Evolutionary conservation across 257 asterid species (phyloP).

Genomic region (Linderniella brevidens): DNA sequence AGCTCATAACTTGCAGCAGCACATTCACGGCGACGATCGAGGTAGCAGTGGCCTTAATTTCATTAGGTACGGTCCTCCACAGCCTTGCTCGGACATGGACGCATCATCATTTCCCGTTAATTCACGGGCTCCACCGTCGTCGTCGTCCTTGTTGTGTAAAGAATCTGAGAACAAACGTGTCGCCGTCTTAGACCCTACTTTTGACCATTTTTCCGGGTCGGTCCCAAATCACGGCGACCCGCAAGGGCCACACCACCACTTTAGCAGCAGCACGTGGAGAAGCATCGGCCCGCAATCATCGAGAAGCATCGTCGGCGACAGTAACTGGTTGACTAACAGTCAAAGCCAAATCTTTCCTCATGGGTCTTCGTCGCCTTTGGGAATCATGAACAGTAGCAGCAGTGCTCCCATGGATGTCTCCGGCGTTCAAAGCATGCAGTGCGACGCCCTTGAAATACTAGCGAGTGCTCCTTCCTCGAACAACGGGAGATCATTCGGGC

Average conservation of each 20-base stretch:
- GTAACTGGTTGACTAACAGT: constrained; percentile 12
- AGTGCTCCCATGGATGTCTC: no score
- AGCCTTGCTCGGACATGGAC: no score
- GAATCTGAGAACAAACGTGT: background rate
- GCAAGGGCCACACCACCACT: constrained; percentile 13
- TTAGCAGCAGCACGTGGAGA: constrained; percentile 22
- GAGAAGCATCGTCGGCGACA: background rate
- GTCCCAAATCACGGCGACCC: constrained; percentile 5
- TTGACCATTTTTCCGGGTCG: constrained; percentile 10
- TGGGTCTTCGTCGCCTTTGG: constrained; percentile 11
- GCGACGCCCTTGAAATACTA: constrained; percentile 24
- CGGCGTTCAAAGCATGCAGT: no score
- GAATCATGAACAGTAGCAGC: constrained; percentile 9
- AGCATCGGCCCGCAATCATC: constrained; percentile 16
- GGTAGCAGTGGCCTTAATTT: no score
- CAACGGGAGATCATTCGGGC: constrained; percentile 11
- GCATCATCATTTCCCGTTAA: no score
- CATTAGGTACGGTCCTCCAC: no score
- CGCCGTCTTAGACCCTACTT: constrained; percentile 11
- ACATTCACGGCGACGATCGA: constrained; percentile 9
- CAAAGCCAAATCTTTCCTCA: constrained; percentile 14
- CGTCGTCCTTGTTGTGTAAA: no score
- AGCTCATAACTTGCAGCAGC: constrained; percentile 2
- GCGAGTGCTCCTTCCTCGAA: constrained; percentile 16
- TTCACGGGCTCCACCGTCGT: no score